Evolutionary conservation across 192 early-diverging fungal species (phyloP).

Genomic region (Linnemannia zychae): DNA sequence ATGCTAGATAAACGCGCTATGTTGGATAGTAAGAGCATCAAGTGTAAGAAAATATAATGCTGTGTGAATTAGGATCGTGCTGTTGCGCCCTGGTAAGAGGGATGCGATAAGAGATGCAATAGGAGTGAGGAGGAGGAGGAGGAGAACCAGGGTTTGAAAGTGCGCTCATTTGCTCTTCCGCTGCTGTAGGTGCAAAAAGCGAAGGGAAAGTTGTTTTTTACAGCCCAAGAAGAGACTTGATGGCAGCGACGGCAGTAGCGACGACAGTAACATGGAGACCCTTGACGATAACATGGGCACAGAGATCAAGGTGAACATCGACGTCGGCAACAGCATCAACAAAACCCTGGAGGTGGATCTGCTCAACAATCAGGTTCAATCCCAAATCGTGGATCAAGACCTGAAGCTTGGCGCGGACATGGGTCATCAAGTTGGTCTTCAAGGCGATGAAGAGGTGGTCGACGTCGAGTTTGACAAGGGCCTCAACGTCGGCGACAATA

Average conservation of each 20-base stretch:
- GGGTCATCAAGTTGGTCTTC: constrained; percentile 12
- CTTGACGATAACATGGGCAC: constrained; percentile 10
- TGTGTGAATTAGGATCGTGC: not conserved
- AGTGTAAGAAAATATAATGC: not conserved
- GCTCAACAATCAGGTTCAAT: constrained; percentile 9
- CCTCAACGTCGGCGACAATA: constrained; percentile 12
- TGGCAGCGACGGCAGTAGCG: not conserved
- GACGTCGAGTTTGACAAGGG: constrained; percentile 4
- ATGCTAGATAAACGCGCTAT: not conserved
- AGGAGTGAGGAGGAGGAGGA: not conserved
- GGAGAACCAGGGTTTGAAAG: not conserved
- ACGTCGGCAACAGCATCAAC: constrained; percentile 4
- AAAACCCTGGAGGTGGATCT: constrained; percentile 1
- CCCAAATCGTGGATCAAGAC: constrained; percentile 13
- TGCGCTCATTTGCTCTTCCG: too few relatives aligned
- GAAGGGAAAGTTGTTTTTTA: not conserved
- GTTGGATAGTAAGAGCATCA: not conserved
- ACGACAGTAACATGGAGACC: not conserved
- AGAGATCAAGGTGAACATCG: constrained; percentile 7
- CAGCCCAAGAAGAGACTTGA: not conserved
- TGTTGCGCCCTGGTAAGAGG: not conserved
- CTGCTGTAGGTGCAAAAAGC: not conserved
- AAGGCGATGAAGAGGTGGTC: not conserved
- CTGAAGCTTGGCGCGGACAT: constrained; percentile 16
- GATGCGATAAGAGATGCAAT: not conserved